phyloP scores from a whole-genome alignment of 2,329 filamentous ascomycete species.

The Albifimbria verrucaria region DNA sequence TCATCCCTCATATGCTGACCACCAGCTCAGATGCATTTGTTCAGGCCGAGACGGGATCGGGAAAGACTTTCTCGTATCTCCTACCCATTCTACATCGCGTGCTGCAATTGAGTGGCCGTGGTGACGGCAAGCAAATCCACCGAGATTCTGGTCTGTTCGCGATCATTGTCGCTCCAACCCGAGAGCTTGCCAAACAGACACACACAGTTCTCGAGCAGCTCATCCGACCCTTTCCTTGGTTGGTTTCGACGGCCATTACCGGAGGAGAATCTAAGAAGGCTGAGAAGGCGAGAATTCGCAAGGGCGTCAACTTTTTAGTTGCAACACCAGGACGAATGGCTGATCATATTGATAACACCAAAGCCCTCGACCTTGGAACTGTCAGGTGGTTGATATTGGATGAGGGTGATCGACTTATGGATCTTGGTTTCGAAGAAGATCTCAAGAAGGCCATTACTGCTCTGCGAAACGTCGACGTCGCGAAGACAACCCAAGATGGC shows the following conservation, averaged over 20 bases:
- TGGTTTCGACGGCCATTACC: slow-evolving; percentile 82
- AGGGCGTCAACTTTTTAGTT: slow-evolving; percentile 93
- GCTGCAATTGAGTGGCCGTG: slow-evolving; percentile 65
- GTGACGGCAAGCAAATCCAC: slow-evolving; percentile 59
- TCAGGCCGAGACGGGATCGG: slow-evolving; percentile 94
- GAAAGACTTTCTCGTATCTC: slow-evolving; percentile 95
- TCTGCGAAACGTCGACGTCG: slow-evolving; percentile 63
- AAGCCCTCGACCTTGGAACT: slow-evolving; percentile 81
- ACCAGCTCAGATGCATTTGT: slow-evolving; percentile 90
- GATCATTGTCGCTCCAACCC: slow-evolving; percentile 87
- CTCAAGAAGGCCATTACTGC: slow-evolving; percentile 81
- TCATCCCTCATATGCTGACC: slow-evolving; percentile 75
- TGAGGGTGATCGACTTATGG: slow-evolving; percentile 97
- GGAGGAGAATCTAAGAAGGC: slow-evolving; percentile 69
- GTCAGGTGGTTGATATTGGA: slow-evolving; percentile 94
- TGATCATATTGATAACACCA: slow-evolving; percentile 90
- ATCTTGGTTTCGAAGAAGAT: slow-evolving; percentile 94
- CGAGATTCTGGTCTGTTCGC: slow-evolving; percentile 89
- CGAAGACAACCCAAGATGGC: slow-evolving; percentile 57
- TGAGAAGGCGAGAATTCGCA: slow-evolving; percentile 89
- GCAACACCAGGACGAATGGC: slow-evolving; percentile 88
- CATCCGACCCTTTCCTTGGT: slow-evolving; percentile 86
- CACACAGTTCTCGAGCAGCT: slow-evolving; percentile 80
- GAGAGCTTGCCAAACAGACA: slow-evolving; percentile 94
- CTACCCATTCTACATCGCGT: slow-evolving; percentile 89